phyloP scores from a whole-genome alignment of 129 eudicot genomes.

The Gnaphalium uliginosum region DNA sequence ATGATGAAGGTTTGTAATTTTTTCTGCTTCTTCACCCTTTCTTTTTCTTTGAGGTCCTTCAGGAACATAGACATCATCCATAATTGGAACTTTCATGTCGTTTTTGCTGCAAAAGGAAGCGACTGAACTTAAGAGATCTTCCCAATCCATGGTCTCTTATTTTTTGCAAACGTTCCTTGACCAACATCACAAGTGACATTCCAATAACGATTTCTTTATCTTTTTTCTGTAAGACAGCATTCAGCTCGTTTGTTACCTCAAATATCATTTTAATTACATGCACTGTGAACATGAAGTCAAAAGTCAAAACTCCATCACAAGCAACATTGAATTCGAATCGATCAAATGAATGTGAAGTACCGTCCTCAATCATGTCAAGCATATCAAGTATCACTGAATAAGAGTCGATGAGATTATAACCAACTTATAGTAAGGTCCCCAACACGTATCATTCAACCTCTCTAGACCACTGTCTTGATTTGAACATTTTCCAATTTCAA shows the following conservation, averaged over 20 bases:
- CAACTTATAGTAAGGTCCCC: constrained; percentile 14
- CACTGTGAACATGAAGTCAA: constrained; percentile 7
- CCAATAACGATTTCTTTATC: constrained; percentile 8
- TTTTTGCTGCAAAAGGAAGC: background rate
- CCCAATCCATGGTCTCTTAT: constrained; percentile 13
- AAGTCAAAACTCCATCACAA: background rate
- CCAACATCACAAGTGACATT: constrained; percentile 19
- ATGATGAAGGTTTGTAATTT: constrained; percentile 8
- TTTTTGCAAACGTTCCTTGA: constrained; percentile 6
- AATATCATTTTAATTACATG: constrained; percentile 18
- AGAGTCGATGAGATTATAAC: constrained; percentile 6
- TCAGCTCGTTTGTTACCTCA: constrained; percentile 17
- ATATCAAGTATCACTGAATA: constrained; percentile 9
- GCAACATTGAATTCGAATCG: background rate
- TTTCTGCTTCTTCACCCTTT: background rate
- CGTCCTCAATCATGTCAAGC: background rate
- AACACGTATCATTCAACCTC: constrained; percentile 3
- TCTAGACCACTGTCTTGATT: background rate
- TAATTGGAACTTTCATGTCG: constrained; percentile 1
- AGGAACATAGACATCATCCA: background rate
- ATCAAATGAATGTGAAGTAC: background rate
- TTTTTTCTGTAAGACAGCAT: constrained; percentile 11
- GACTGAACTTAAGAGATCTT: background rate
- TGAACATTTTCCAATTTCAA: too few species aligned
- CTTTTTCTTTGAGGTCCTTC: constrained; percentile 25